Percentiles rank a stretch among this genome's conserved stretches.
phyloP scores from a whole-genome alignment of 257 asterid species.

The Cynanchum wilfordii region DNA sequence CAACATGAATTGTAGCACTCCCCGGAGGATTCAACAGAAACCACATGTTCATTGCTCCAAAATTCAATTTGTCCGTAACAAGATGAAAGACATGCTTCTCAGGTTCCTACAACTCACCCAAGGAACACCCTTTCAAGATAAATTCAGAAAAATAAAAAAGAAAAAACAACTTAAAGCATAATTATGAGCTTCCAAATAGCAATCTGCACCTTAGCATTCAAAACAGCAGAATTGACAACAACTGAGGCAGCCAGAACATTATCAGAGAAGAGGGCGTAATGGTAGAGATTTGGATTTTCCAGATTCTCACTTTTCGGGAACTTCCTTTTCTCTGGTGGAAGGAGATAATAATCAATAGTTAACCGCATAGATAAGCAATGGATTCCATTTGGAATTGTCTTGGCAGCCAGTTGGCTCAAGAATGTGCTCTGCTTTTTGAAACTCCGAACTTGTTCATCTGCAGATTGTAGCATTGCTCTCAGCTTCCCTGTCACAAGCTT shows the following conservation, averaged over 20 bases:
- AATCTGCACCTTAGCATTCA: conserved; percentile 74
- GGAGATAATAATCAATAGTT: conserved; percentile 87
- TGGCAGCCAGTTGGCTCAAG: conserved; percentile 93
- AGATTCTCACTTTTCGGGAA: conserved; percentile 78
- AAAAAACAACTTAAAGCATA: neutral
- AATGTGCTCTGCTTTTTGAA: conserved; percentile 98
- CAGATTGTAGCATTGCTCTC: conserved; percentile 96
- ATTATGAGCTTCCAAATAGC: neutral
- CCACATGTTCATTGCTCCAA: conserved; percentile 99
- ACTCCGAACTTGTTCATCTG: conserved; percentile 96
- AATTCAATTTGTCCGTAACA: conserved; percentile 94
- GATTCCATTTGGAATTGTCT: conserved; percentile 94
- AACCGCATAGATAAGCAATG: conserved; percentile 91
- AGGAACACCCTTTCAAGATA: neutral
- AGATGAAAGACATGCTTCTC: conserved; percentile 95
- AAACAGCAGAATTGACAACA: conserved; percentile 85
- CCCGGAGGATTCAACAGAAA: conserved; percentile 97
- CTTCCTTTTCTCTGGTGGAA: conserved; percentile 73
- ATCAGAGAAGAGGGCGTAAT: conserved; percentile 94
- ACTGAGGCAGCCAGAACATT: conserved; percentile 98
- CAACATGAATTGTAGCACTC: conserved; percentile 92
- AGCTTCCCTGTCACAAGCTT: conserved; percentile 87
- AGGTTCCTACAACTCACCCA: conserved; percentile 68
- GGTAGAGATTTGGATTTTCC: conserved; percentile 80
- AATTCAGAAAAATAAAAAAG: neutral